Percentiles rank a stretch among this genome's conserved stretches.
Evolutionary conservation across 2,329 filamentous ascomycete species (phyloP).

Genomic region (Trichoderma arundinaceum): DNA sequence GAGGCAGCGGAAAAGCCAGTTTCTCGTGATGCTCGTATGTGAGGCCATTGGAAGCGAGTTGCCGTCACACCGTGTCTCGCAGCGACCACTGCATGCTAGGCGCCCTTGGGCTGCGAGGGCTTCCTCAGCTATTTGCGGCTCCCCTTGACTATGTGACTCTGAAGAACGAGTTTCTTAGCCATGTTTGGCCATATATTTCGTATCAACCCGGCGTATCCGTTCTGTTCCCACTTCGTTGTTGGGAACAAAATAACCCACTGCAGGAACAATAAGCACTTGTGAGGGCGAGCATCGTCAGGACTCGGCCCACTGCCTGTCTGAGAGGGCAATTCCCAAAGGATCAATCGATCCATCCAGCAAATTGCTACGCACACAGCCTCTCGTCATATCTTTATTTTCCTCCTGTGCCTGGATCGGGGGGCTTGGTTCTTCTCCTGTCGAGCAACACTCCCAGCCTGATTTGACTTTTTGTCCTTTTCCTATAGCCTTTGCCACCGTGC

Average conservation of each 20-base stretch:
- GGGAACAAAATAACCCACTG: neutral
- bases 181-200: conserved; percentile 14
- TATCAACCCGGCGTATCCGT: conserved; percentile 25
- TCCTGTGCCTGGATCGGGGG: neutral
- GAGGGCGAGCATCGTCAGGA: neutral
- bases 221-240: conserved; percentile 4
- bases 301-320: neutral
- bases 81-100: conserved; percentile 13
- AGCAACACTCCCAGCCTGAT: neutral
- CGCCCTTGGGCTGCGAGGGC: neutral
- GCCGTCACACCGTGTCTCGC: conserved; percentile 26
- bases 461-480: neutral
- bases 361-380: conserved; percentile 11
- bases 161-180: neutral
- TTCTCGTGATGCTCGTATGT: conserved; percentile 1
- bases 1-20: neutral
- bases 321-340: neutral
- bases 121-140: too few relatives aligned
- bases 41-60: conserved; percentile 21
- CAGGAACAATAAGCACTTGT: conserved; percentile 22
- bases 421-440: neutral
- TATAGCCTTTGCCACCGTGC: neutral
- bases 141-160: neutral
- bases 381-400: conserved; percentile 2
- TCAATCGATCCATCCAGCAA: neutral